Percentiles rank a stretch among this genome's conserved stretches.
phyloP scores from a whole-genome alignment of 495 filamentous ascomycete genomes.

The Cudoniella acicularis region DNA sequence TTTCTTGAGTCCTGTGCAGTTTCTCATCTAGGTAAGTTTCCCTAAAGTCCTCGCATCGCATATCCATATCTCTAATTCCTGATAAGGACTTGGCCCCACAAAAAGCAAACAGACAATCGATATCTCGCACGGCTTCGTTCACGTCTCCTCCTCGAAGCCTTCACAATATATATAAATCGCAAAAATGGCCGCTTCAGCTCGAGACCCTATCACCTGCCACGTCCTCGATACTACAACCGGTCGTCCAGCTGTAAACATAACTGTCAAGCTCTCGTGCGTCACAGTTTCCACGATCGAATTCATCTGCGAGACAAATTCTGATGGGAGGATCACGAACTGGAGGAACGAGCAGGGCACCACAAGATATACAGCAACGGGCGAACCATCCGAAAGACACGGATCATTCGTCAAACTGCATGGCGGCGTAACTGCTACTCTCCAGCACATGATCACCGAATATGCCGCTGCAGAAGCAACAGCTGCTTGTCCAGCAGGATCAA shows the following conservation, averaged over 20 bases:
- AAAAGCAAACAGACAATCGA: no score
- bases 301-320: constrained; percentile 66
- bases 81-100: no score
- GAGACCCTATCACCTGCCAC: constrained; percentile 57
- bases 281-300: constrained; percentile 34
- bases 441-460: constrained; percentile 27
- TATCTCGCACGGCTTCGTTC: no score
- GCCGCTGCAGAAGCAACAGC: constrained; percentile 27
- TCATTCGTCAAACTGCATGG: constrained; percentile 39
- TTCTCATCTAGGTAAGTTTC: no score
- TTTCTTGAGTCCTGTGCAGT: no score
- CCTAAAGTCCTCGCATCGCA: no score
- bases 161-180: no score
- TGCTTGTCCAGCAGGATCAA: constrained; percentile 35
- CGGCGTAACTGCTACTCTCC: constrained; percentile 29
- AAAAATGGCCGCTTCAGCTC: constrained; percentile 9
- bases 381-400: not conserved
- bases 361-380: not conserved
- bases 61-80: no score
- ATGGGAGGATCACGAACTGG: constrained; percentile 85
- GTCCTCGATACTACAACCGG: constrained; percentile 57
- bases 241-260: constrained; percentile 70
- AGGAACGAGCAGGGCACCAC: constrained; percentile 22
- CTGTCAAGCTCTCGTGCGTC: constrained; percentile 68
- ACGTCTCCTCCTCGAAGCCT: no score